phyloP scores from a whole-genome alignment of 768 basidiomycete species.

The Clitopilus hobsonii region DNA sequence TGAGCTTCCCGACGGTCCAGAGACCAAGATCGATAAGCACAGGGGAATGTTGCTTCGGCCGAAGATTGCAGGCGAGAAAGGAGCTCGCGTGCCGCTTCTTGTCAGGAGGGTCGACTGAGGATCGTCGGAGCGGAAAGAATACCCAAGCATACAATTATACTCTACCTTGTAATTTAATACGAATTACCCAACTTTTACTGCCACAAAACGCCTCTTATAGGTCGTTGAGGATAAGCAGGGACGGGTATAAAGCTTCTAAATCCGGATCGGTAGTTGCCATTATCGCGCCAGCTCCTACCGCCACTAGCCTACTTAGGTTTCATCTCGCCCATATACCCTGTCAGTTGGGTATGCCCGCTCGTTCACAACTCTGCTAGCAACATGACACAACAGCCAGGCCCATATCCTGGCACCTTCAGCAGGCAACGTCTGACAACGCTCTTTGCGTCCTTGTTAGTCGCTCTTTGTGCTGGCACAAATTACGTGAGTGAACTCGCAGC shows the following conservation, averaged over 20 bases:
- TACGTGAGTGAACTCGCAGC: constrained; percentile 54
- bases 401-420: constrained; percentile 27
- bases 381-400: not conserved
- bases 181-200: not conserved
- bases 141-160: too few relatives aligned
- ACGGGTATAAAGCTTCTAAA: not conserved
- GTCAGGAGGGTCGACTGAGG: constrained; percentile 23
- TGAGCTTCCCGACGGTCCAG: constrained; percentile 34
- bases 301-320: not conserved
- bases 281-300: not conserved
- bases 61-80: constrained; percentile 28
- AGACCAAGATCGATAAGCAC: constrained; percentile 31
- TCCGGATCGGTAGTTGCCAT: not conserved
- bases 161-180: too few relatives aligned
- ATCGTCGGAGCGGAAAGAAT: not conserved
- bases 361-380: not conserved
- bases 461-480: constrained; percentile 66
- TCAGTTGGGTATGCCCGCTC: not conserved
- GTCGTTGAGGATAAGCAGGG: not conserved
- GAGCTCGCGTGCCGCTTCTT: constrained; percentile 28
- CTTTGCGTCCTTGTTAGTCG: constrained; percentile 51
- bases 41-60: constrained; percentile 32
- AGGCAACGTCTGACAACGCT: constrained; percentile 42
- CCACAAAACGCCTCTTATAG: not conserved
- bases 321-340: not conserved